A percentile compares a stretch with the other conserved stretches of the same genome.
Conservation (phyloP, 257 asterid genomes). For the Petrea volubilis region DNA sequence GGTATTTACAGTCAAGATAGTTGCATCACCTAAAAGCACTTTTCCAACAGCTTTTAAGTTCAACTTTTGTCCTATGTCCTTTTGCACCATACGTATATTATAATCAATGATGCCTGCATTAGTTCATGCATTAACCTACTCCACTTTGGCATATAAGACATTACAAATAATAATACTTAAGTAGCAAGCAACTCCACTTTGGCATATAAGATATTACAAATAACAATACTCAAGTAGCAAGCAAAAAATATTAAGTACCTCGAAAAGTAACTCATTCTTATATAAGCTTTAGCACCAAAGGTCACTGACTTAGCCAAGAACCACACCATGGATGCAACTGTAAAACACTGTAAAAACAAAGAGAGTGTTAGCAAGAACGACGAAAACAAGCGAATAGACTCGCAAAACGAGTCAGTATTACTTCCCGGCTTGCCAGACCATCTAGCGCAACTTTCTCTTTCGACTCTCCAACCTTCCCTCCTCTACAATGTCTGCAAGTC, state of each 20-base stretch:
- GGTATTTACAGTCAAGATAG: conserved; percentile 10
- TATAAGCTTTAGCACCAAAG: not conserved
- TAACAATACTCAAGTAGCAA: conserved; percentile 17
- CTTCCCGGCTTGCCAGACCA: conserved; percentile 76
- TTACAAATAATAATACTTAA: conserved; percentile 20
- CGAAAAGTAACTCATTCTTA: not conserved
- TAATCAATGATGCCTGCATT: conserved; percentile 24
- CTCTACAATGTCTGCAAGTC: conserved; percentile 56
- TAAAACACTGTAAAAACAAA: conserved; percentile 29
- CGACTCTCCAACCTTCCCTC: conserved; percentile 46
- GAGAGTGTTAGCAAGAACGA: not conserved
- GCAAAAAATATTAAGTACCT: conserved; percentile 19
- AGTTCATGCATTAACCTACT: conserved; percentile 35
- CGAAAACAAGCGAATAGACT: conserved; percentile 2
- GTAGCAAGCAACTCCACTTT: conserved; percentile 14
- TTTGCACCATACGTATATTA: conserved; percentile 14
- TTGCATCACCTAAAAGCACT: conserved; percentile 16
- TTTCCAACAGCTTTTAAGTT: conserved; percentile 22
- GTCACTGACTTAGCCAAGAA: not conserved
- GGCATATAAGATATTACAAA: conserved; percentile 16
- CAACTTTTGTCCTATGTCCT: conserved; percentile 19
- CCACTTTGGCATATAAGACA: conserved; percentile 29
- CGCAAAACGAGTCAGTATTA: conserved; percentile 20
- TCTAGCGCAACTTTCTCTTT: conserved; percentile 59
- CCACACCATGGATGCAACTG: conserved; percentile 19